These are phyloP conservation scores for Hansfordia pulvinata DNA, from an alignment of 2,329 filamentous ascomycete genomes.

Conservation along the genomic window DNA sequence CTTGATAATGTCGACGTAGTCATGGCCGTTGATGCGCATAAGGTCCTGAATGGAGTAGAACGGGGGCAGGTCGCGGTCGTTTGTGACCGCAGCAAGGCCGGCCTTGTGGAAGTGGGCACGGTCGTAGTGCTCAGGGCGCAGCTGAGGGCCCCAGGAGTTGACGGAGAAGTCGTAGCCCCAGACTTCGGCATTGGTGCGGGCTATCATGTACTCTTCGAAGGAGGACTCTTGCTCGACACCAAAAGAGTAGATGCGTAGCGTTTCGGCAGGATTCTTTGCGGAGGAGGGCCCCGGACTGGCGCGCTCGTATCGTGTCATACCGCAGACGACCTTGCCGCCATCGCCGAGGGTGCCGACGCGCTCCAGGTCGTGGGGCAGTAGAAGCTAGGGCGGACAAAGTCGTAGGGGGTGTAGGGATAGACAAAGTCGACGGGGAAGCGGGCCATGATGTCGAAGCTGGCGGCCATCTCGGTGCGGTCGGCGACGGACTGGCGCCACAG, in stretches of 20 bases:
- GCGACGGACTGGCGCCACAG: no score
- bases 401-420: constrained; percentile 22
- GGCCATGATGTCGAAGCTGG: constrained; percentile 2
- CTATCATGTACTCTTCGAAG: constrained; percentile 22
- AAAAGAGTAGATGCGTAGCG: constrained; percentile 27
- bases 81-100: constrained; percentile 16
- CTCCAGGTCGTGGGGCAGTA: constrained; percentile 25
- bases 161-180: constrained; percentile 25
- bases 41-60: constrained; percentile 20
- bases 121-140: constrained; percentile 7
- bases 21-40: constrained; percentile 22
- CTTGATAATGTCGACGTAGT: constrained; percentile 22
- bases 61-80: constrained; percentile 12
- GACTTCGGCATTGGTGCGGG: constrained; percentile 18
- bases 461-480: not conserved
- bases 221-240: constrained; percentile 22
- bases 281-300: constrained; percentile 10
- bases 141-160: constrained; percentile 15
- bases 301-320: constrained; percentile 21
- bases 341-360: constrained; percentile 23
- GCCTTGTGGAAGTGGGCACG: constrained; percentile 18
- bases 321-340: constrained; percentile 28
- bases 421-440: constrained; percentile 2
- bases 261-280: no score
- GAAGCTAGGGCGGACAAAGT: constrained; percentile 23